Base-by-base conservation (phyloP, 2,329 filamentous ascomycete species). In the Pestalotiopsis sp. region DNA sequence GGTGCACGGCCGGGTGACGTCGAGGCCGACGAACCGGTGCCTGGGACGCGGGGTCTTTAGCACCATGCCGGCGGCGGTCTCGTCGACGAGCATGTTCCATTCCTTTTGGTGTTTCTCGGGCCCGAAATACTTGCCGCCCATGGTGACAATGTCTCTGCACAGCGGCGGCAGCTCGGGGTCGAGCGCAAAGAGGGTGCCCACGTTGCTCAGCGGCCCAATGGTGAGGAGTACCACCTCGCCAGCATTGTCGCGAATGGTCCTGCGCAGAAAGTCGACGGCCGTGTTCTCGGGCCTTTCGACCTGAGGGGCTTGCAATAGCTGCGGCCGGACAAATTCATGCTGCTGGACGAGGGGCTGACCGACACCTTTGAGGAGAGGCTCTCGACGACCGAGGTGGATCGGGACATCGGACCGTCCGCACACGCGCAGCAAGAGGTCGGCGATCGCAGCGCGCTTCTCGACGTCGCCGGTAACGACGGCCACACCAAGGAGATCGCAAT, bases 401-500 rank as follows among this genome's bases (percentile, higher is more conserved):
- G 68, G 68, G 11, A 67, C 65, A 20, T 59, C 60, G 7, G 41
- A n/a, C 23, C 65, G 65, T 17, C 12, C 25, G 58, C 65, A 67
- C 3, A 38, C 65, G 11, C 65, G 57, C 14, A 69, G 68, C n/a
- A 69, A 31, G 25, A 69, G 36, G 9, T 67, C 49, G 38, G 68
- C 68, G 5, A 69, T 65, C 31, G 65, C 68, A 4, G 68, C 68
- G 36, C 68, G 68, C 49, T 67, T 9, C 25, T 67, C 59, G 12
- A 69, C 68, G 5, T 67, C 68, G 20, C 65, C 68, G 20, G 65
- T 69, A 7, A 67, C 68, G n/a, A 69, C 65, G 49, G 68, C 67
- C 59, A 69, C 64, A 27, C 68, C 68, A 17, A 69, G 68, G 14
- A 69, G 65, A 31, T 69, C 65, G 39, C 68, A 69, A n/a, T 57